Evolutionary conservation across 2,329 filamentous ascomycete genomes (phyloP), one percentile per base, ranked within the genome.

Genomic region (Penicillium sp.): DNA sequence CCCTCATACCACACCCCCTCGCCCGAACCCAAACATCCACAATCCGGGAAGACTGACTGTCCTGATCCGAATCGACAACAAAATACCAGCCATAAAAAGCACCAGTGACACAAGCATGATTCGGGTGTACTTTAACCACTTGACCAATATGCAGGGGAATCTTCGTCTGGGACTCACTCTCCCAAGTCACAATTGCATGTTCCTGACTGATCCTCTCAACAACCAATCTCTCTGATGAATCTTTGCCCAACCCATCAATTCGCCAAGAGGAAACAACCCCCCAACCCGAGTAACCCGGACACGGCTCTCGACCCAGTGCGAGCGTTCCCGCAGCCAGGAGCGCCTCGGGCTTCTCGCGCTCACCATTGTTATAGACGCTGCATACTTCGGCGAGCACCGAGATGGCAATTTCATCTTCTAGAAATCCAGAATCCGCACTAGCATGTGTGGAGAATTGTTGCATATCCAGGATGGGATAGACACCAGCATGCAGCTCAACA

Each of bases 81-180:
- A 91, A 75, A 74, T 91, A 94, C 80, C 85, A 90, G 2, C 82
- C 85, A 74, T 87, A 89, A 29, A 84, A 83, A 0, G 85, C 86
- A 0, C 88, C 86, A 1, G 89, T 83, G 63, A 93, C 87, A 69
- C 90, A 94, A 35, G 89, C 85, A 74, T 94, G 90, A 65, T 93
- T 93, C 0, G 89, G 89, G 85, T 87, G 92, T 8, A 93, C 76
- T 55, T 85, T 79, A 26, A 92, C 73, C 66, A 85, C 84, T 67
- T 90, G 82, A 0, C 89, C 89, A 32, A 90, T 76, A 2, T 72
- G 60, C 55, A 90, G 68, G 45, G 74, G 68, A 46, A 81, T 72
- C n/a, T 77, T 70, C 29, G 61, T 61, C 1, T 68, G 53, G 38
- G 26, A 29, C 26, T 78, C 74, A 13, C 68, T 74, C 14, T 76